A percentile compares a stretch with the other conserved stretches of the same genome.
Conservation (phyloP, 2,329 filamentous ascomycete genomes). For the Claviceps paspali region DNA sequence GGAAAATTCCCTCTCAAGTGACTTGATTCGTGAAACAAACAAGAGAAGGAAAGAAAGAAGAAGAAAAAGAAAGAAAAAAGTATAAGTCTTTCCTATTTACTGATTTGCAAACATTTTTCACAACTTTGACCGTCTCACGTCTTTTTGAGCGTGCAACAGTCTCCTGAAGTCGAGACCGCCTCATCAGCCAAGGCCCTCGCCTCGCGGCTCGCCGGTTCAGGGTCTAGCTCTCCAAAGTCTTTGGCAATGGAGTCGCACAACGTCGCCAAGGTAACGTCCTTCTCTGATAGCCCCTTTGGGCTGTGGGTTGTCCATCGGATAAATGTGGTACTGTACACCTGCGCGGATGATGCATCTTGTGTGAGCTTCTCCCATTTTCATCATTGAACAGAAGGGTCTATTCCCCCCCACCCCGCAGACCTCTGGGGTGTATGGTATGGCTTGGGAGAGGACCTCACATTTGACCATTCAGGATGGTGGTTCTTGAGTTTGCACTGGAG, state of each 20-base stretch:
- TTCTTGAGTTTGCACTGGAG: constrained; percentile 51
- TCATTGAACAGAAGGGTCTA: no score
- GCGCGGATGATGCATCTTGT: not conserved
- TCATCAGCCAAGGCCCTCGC: constrained; percentile 30
- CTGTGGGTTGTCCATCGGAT: constrained; percentile 62
- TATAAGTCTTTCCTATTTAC: no score
- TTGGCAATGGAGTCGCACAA: constrained; percentile 45
- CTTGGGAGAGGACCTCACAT: no score
- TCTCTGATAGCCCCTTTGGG: constrained; percentile 47
- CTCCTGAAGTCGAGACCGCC: constrained; percentile 30
- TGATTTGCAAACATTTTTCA: no score
- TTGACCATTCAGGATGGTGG: constrained; percentile 66
- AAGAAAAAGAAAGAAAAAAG: not conserved
- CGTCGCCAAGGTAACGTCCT: constrained; percentile 46
- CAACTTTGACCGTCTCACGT: not conserved
- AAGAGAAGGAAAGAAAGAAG: no score
- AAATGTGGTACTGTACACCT: constrained; percentile 56
- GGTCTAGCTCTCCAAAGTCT: constrained; percentile 38
- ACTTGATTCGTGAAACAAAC: no score
- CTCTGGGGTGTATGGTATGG: no score
- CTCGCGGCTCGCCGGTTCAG: constrained; percentile 17
- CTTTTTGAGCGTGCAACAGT: constrained; percentile 37
- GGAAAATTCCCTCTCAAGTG: no score
- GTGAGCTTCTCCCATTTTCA: not conserved
- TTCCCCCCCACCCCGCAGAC: no score